Evolutionary conservation across 768 basidiomycete genomes (phyloP), one percentile per base, ranked within the genome.

Genomic region (Suillus lakei): DNA sequence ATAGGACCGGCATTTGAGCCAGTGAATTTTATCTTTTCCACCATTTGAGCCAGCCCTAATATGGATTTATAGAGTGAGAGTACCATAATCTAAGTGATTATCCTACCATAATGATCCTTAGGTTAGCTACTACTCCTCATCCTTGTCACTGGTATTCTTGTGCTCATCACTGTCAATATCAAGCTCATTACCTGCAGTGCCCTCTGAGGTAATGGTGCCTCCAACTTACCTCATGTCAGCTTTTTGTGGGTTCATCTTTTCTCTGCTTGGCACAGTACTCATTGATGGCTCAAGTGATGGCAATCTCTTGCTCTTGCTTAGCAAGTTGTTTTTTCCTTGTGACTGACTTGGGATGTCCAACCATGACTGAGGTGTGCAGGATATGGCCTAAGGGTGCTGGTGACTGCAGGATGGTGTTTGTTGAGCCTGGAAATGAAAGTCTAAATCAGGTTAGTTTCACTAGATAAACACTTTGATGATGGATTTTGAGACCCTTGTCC

Each of bases 201-300:
- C 36, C 36, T 38, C 36, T 9, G 36, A 43, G 60, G 60, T 12
- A 30, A 28, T 15, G 60, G 18, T 4, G 36, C 41, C 18, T 60
- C 60, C 60, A 41, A 41, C 60, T 60, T 60, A n/a, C 32, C 32
- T 21, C 23, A 5, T 41, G n/a, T 60, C 46, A 39, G 60, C 53
- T 21, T 44, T 44, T 50, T 39, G 39, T 18, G 39, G 39, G 39
- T 28, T 60, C 53, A 18, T 26, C 16, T 38, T 39, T 46, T 55
- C 41, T 39, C 60, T 68, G 65, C 44, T 68, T 62, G 12, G 54
- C 48, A 16, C 12, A 18, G 34, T 68, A 68, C 44, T 21, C 44
- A 21, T 46, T 46, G 44, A 46, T 53, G 30, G 30, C 51, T 53
- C 16, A 8, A 30, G 50, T 48, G 13, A 48, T 48, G 46, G 46